These are phyloP conservation scores for Apiospora aurea DNA, from an alignment of 2,329 filamentous ascomycete genomes.

Conservation along the genomic window DNA sequence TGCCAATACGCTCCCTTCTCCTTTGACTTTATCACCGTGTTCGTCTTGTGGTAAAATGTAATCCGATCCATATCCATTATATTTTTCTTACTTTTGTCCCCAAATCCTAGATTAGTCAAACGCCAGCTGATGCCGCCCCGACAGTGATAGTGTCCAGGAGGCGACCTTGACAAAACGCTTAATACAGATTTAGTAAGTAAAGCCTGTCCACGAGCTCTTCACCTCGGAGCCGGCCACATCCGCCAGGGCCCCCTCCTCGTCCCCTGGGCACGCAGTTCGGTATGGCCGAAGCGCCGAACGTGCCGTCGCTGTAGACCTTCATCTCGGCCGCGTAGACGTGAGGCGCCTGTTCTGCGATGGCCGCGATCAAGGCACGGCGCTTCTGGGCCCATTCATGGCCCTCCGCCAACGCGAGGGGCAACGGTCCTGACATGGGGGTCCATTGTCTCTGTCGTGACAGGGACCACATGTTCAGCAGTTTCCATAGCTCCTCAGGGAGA, in stretches of 20 bases:
- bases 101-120: background rate
- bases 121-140: no score
- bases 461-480: background rate
- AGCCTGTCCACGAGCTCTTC: background rate
- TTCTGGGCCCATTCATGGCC: no score
- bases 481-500: background rate
- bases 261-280: background rate
- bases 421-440: no score
- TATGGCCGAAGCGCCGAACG: background rate
- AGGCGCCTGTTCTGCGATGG: background rate
- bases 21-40: no score
- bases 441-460: fast-evolving
- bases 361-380: background rate
- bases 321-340: background rate
- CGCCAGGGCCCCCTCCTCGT: no score
- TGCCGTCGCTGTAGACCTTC: background rate
- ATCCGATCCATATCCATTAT: background rate
- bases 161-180: no score
- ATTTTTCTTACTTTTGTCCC: no score
- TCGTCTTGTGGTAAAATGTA: background rate
- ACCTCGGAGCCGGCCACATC: background rate
- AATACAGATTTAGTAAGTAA: no score
- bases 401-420: no score
- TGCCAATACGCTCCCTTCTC: no score
- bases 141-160: no score